Evolutionary conservation across 2,329 filamentous ascomycete species (phyloP).

Genomic region (Neopestalotiopsis sp.): DNA sequence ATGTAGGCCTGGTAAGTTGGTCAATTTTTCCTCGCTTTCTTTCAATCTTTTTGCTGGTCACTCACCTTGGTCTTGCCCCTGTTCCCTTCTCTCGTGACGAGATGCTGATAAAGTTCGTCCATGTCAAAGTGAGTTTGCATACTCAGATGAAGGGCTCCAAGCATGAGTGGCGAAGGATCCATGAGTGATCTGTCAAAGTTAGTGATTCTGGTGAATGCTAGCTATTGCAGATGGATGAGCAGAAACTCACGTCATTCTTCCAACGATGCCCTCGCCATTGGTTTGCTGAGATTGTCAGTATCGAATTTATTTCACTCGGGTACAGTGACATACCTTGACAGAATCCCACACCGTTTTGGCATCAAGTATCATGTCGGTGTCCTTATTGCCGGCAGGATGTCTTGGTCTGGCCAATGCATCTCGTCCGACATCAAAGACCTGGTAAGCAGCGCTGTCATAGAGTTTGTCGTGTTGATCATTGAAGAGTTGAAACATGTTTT

Average conservation of each 20-base stretch:
- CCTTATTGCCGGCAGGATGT: constrained; percentile 42
- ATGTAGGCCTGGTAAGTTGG: constrained; percentile 27
- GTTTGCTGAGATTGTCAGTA: constrained; percentile 37
- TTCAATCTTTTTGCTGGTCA: too few species aligned
- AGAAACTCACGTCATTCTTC: constrained; percentile 60
- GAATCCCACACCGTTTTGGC: constrained; percentile 48
- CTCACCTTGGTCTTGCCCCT: constrained; percentile 44
- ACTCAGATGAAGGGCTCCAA: constrained; percentile 64
- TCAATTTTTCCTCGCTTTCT: constrained; percentile 16
- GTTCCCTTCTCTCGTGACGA: constrained; percentile 55
- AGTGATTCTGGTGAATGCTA: neutral
- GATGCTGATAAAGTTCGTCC: constrained; percentile 62
- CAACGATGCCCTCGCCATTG: constrained; percentile 48
- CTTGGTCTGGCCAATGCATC: constrained; percentile 48
- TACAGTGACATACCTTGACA: constrained; percentile 31
- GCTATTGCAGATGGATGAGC: neutral
- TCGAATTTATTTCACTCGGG: neutral
- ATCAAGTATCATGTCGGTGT: constrained; percentile 44
- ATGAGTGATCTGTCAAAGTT: neutral
- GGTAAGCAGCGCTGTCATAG: constrained; percentile 57
- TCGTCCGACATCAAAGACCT: constrained; percentile 60
- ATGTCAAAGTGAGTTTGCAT: constrained; percentile 65
- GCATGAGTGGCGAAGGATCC: constrained; percentile 65
- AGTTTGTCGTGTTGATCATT: constrained; percentile 36
- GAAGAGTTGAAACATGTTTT: constrained; percentile 14